Conservation (phyloP, 306 rosid genomes). For the Glycine soja region DNA sequence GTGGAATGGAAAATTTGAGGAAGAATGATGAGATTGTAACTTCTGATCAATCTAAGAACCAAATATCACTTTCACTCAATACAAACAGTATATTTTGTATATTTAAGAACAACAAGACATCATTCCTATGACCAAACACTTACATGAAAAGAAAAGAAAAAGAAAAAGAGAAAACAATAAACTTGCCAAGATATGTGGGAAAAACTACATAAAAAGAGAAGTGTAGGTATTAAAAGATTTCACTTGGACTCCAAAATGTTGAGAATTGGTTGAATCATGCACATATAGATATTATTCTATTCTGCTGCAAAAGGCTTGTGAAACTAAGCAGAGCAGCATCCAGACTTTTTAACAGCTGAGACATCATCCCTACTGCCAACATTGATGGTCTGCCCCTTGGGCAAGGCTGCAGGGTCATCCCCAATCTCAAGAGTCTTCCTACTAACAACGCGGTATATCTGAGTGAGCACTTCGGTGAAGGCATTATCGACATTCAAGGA, state of each 20-base stretch:
- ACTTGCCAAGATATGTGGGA: constrained; percentile 38
- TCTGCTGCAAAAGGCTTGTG: constrained; percentile 17
- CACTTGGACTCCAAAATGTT: constrained; percentile 28
- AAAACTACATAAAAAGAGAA: constrained; percentile 23
- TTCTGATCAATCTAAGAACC: constrained; percentile 31
- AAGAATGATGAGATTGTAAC: constrained; percentile 21
- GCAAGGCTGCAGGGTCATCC: constrained; percentile 78
- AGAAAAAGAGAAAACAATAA: constrained; percentile 8
- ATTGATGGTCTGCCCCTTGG: constrained; percentile 80
- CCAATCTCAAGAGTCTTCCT: constrained; percentile 81
- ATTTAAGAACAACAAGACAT: constrained; percentile 40
- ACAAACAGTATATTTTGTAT: constrained; percentile 30
- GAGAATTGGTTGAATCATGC: constrained; percentile 35
- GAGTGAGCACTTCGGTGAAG: constrained; percentile 85
- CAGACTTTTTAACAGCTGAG: constrained; percentile 70
- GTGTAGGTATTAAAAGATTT: constrained; percentile 28
- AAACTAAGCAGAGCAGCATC: constrained; percentile 79
- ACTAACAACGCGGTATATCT: constrained; percentile 76
- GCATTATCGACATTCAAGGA: constrained; percentile 81
- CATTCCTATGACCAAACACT: constrained; percentile 51
- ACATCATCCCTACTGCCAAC: constrained; percentile 79
- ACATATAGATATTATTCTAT: constrained; percentile 11
- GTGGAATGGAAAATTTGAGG: constrained; percentile 8
- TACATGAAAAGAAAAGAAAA: not conserved
- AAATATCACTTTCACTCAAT: constrained; percentile 33